Evolutionary conservation across 1,284 basidiomycete species (phyloP).

Genomic region (Pseudomicrostroma phylloplanum): DNA sequence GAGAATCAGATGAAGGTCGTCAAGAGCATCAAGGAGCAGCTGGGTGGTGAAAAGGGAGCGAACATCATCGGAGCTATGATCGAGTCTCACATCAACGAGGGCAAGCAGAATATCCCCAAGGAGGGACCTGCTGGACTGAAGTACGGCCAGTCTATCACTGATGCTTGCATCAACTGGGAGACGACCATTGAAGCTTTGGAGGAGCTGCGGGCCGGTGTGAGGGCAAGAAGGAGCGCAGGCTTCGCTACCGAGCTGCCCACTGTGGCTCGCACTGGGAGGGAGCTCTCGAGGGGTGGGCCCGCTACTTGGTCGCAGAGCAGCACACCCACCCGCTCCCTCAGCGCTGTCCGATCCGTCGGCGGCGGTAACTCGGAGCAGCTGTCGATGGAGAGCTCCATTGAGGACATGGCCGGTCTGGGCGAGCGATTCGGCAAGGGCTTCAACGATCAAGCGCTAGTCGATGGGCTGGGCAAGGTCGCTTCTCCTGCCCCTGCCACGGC

Average conservation of each 20-base stretch:
- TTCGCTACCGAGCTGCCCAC: neutral
- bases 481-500: too few species aligned
- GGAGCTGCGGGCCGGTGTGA: conserved; percentile 31
- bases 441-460: neutral
- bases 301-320: too few species aligned
- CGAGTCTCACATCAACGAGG: conserved; percentile 79
- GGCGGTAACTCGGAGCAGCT: neutral
- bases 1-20: conserved; percentile 58
- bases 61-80: conserved; percentile 96
- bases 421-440: neutral
- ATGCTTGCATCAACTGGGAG: conserved; percentile 46
- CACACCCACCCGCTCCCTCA: neutral
- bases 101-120: conserved; percentile 40
- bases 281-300: too few species aligned
- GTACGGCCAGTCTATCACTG: conserved; percentile 45
- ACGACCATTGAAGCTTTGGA: conserved; percentile 41
- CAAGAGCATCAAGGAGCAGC: conserved; percentile 54
- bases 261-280: too few species aligned
- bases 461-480: neutral
- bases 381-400: conserved; percentile 1
- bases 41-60: conserved; percentile 23
- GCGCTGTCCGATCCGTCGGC: neutral
- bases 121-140: conserved; percentile 31
- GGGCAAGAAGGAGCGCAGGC: conserved; percentile 20
- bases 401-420: conserved; percentile 1